Conservation (phyloP, 192 early-diverging fungal species). For the Linnemannia exigua region DNA sequence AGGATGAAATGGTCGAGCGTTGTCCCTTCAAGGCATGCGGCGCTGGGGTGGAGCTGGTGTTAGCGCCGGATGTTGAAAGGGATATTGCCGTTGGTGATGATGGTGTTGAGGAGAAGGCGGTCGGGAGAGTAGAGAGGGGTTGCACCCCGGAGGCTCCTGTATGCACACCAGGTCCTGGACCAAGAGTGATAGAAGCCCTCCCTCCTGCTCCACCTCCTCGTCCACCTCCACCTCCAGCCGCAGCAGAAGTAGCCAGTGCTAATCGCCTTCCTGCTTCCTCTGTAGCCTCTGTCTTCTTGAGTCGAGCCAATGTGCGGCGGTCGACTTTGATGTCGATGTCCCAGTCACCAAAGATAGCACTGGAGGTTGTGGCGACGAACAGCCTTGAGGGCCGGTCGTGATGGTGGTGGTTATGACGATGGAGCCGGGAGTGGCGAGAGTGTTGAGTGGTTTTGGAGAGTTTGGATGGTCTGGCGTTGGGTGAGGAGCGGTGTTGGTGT, state of each 20-base stretch:
- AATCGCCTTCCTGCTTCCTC: not conserved
- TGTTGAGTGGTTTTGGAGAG: slow-evolving; percentile 19
- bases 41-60: not conserved
- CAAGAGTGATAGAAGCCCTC: slow-evolving; percentile 7
- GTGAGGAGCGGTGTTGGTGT: slow-evolving; percentile 10
- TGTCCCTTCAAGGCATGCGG: not conserved
- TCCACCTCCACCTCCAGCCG: not conserved
- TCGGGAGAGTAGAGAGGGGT: slow-evolving; percentile 14
- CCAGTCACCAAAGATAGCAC: slow-evolving; percentile 41
- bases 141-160: slow-evolving; percentile 19
- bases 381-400: slow-evolving; percentile 27
- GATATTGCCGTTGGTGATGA: not conserved
- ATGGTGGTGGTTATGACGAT: slow-evolving; percentile 3
- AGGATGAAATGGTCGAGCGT: not conserved
- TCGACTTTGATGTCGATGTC: slow-evolving; percentile 40
- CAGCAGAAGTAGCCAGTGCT: not conserved
- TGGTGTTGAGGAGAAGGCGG: not conserved
- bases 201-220: slow-evolving; percentile 14
- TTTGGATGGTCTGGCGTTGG: slow-evolving; percentile 5
- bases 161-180: not conserved
- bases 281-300: slow-evolving; percentile 22
- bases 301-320: slow-evolving; percentile 21
- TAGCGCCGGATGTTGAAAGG: not conserved
- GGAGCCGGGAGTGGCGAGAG: not conserved
- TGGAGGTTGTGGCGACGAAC: slow-evolving; percentile 13